These are phyloP conservation scores for Picea sitchensis DNA, from an alignment of 75 land plant genomes.

Conservation along the genomic window DNA sequence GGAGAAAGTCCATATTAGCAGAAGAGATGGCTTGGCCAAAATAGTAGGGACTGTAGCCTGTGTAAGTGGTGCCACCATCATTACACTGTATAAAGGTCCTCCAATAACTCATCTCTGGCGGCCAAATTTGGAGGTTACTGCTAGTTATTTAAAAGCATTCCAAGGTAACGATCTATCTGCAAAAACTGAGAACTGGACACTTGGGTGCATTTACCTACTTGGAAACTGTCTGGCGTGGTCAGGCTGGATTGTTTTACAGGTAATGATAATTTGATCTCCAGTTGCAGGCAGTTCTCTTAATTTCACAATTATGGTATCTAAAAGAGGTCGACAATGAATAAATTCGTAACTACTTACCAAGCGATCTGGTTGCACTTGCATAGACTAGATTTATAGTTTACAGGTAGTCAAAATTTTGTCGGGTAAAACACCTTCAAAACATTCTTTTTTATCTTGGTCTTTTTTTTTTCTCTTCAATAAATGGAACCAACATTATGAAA, in stretches of 20 bases:
- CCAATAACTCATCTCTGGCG: background rate
- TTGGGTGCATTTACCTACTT: conserved; percentile 66
- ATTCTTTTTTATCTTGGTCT: too few species aligned
- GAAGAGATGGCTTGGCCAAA: conserved; percentile 78
- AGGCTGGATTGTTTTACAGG: conserved; percentile 60
- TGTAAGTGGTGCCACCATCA: conserved; percentile 72
- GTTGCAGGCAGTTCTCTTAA: too few species aligned
- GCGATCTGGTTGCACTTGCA: too few species aligned
- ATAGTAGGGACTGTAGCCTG: conserved; percentile 60
- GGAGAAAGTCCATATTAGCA: conserved; percentile 41
- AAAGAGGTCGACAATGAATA: too few species aligned
- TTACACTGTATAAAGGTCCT: conserved; percentile 87
- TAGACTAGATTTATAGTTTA: too few species aligned
- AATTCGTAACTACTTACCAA: too few species aligned
- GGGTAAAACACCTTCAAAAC: too few species aligned
- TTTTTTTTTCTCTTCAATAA: too few species aligned
- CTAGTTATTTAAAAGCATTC: conserved; percentile 1
- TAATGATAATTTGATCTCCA: background rate
- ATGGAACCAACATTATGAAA: too few species aligned
- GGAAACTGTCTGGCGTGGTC: conserved; percentile 78
- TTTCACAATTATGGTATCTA: too few species aligned
- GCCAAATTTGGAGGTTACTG: background rate
- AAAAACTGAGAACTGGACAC: conserved; percentile 57
- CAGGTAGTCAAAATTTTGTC: too few species aligned
- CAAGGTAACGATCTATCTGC: conserved; percentile 15